phyloP scores from a whole-genome alignment of 2,329 filamentous ascomycete genomes.

The Ceratocystis harringtonii region DNA sequence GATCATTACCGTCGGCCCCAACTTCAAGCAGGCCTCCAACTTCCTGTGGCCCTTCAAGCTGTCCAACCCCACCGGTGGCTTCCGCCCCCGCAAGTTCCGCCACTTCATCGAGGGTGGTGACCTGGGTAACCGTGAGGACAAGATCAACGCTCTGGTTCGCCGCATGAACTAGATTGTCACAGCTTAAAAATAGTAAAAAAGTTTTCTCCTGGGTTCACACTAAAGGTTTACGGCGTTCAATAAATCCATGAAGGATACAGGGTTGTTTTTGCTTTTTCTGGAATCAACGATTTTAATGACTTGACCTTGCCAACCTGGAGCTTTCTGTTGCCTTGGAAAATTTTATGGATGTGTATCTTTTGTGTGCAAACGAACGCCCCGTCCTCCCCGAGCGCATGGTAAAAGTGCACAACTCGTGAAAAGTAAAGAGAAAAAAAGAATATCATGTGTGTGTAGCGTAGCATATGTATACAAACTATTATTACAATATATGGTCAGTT shows the following conservation, averaged over 20 bases:
- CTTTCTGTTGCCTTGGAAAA: not conserved
- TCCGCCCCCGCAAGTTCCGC: conserved; percentile 95
- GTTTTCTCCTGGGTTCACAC: conserved; percentile 17
- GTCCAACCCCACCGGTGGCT: conserved; percentile 92
- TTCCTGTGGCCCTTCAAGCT: conserved; percentile 99
- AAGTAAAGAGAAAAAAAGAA: not conserved
- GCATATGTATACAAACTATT: not conserved
- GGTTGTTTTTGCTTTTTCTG: conserved; percentile 17
- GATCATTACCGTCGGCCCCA: conserved; percentile 96
- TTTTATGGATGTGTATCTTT: not conserved
- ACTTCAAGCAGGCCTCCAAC: conserved; percentile 99
- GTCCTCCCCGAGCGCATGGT: not conserved
- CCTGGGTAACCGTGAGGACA: conserved; percentile 93
- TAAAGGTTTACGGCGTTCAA: conserved; percentile 19
- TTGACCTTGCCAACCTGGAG: not conserved
- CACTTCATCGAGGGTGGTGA: conserved; percentile 99
- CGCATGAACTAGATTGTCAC: conserved; percentile 76
- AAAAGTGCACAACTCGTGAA: not conserved
- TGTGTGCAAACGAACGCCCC: not conserved
- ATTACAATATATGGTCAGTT: not conserved
- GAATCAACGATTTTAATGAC: conserved; percentile 15
- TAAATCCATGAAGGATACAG: conserved; percentile 16
- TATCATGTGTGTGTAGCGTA: not conserved
- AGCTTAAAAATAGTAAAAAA: conserved; percentile 21
- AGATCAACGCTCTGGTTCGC: conserved; percentile 90